Conservation (phyloP, 371 early-diverging fungal genomes). For the Quaeritorhiza haematococci region DNA sequence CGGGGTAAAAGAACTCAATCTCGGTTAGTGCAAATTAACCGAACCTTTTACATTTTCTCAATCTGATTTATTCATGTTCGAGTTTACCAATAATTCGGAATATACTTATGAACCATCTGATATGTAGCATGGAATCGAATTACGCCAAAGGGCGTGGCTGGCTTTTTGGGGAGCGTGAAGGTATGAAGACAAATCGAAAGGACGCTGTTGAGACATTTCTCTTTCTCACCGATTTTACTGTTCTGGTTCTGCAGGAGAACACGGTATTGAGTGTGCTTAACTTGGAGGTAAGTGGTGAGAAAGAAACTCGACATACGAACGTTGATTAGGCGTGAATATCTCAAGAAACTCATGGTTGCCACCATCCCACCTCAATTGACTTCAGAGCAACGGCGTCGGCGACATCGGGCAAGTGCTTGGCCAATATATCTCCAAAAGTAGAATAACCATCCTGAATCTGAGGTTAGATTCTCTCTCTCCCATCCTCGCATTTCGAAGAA, state of each 20-base stretch:
- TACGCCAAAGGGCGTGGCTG: constrained; percentile 19
- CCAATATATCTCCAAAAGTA: constrained; percentile 24
- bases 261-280: constrained; percentile 13
- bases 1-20: constrained; percentile 34
- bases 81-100: constrained; percentile 28
- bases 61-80: neutral
- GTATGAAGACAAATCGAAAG: too few relatives aligned
- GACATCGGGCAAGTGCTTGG: constrained; percentile 25
- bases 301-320: too few relatives aligned
- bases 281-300: constrained; percentile 11
- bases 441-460: constrained; percentile 30
- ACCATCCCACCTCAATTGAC: neutral
- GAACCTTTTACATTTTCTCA: neutral
- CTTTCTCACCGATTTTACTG: too few relatives aligned
- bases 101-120: constrained; percentile 14
- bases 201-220: too few relatives aligned
- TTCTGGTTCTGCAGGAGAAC: constrained; percentile 24
- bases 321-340: too few relatives aligned
- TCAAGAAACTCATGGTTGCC: too few relatives aligned
- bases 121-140: neutral
- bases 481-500: too few relatives aligned
- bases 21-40: constrained; percentile 22
- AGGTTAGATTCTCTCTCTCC: constrained; percentile 15
- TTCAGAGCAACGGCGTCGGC: constrained; percentile 36
- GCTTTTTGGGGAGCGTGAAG: constrained; percentile 28